Conservation (phyloP, 2,329 filamentous ascomycete genomes). For the Xylariaceae sp. region DNA sequence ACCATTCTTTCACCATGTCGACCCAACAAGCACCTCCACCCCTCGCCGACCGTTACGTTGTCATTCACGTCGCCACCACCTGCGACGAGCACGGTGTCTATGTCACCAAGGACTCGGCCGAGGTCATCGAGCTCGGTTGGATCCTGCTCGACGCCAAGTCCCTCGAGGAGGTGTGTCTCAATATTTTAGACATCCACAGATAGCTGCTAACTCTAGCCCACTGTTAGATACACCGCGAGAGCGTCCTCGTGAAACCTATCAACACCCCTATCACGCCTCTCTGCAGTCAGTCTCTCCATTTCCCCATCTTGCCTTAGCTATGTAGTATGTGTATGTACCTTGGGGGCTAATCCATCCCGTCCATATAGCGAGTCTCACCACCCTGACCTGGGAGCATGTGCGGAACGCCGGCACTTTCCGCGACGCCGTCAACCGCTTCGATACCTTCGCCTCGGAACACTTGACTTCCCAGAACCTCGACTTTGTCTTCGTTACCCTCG, state of each 20-base stretch:
- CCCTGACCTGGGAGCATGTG: constrained; percentile 98
- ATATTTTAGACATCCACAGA: background rate
- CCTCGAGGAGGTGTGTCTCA: constrained; percentile 75
- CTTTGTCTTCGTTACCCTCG: constrained; percentile 96
- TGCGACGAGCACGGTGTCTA: constrained; percentile 99
- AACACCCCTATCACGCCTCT: constrained; percentile 98
- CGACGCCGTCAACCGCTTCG: constrained; percentile 93
- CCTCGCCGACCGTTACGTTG: constrained; percentile 91
- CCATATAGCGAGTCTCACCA: constrained; percentile 82
- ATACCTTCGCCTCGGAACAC: constrained; percentile 88
- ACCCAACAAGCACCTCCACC: constrained; percentile 52
- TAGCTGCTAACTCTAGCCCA: background rate
- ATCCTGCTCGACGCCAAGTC: constrained; percentile 89
- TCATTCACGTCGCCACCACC: constrained; percentile 97
- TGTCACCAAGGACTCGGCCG: constrained; percentile 97
- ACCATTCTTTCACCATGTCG: constrained; percentile 39
- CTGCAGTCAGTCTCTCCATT: constrained; percentile 73
- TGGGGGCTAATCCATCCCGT: constrained; percentile 7
- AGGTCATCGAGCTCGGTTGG: constrained; percentile 99
- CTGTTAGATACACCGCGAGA: constrained; percentile 81
- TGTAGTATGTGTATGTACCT: too few relatives aligned
- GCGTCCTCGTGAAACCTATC: constrained; percentile 94
- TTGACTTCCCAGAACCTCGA: constrained; percentile 86
- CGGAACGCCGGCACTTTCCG: constrained; percentile 95
- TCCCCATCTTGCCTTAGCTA: constrained; percentile 8